Conservation (phyloP, 2,329 filamentous ascomycete species). For the Akanthomyces muscarius region DNA sequence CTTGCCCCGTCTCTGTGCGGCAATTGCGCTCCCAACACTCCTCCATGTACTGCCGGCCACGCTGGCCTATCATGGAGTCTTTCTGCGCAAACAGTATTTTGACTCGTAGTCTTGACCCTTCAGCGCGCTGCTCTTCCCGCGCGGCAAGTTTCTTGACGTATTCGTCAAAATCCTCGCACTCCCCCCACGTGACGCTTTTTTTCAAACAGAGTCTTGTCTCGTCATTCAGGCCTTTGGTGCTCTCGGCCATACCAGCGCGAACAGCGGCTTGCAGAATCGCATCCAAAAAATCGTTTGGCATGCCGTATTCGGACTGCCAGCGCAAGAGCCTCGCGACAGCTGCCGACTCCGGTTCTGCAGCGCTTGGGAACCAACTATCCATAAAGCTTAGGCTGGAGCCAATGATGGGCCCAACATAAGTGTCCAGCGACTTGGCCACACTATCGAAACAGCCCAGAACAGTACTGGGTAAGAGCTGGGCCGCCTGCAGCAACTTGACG, state of each 20-base stretch:
- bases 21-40: background rate
- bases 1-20: background rate
- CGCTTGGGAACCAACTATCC: background rate
- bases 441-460: background rate
- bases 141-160: background rate
- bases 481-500: background rate
- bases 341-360: background rate
- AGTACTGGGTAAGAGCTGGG: background rate
- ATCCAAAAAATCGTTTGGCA: background rate
- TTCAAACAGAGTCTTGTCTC: background rate
- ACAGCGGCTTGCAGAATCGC: background rate
- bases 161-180: constrained; percentile 1
- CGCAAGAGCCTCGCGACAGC: background rate
- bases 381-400: background rate
- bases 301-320: background rate
- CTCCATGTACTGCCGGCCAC: background rate
- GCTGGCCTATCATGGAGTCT: background rate
- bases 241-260: background rate
- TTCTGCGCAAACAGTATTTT: background rate
- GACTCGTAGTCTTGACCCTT: background rate
- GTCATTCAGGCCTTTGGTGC: background rate
- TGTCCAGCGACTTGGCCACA: background rate
- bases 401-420: background rate
- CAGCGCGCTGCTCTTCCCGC: background rate
- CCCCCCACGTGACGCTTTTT: background rate